phyloP scores from a whole-genome alignment of 2,329 filamentous ascomycete genomes.

The Aspergillus spinulosporus region DNA sequence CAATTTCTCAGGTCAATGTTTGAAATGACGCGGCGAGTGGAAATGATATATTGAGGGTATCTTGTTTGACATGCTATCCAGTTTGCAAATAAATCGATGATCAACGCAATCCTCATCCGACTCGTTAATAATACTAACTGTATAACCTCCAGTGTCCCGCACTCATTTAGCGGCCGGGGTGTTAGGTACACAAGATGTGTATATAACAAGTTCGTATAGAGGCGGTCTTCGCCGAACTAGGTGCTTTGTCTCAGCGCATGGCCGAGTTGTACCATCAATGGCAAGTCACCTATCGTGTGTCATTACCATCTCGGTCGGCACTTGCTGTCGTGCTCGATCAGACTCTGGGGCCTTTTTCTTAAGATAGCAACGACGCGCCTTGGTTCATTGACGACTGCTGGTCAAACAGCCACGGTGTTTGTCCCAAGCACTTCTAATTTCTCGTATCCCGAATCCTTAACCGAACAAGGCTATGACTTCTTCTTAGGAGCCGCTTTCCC shows the following conservation, averaged over 20 bases:
- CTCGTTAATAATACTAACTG: not conserved
- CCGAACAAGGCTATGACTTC: slow-evolving; percentile 28
- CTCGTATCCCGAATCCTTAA: not conserved
- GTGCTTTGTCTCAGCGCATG: not conserved
- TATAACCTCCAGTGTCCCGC: not conserved
- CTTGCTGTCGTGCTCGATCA: too few species aligned
- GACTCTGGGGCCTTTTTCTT: too few species aligned
- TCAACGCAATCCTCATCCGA: not conserved
- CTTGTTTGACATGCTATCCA: slow-evolving; percentile 12
- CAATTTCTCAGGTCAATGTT: slow-evolving; percentile 36
- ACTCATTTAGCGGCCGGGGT: not conserved
- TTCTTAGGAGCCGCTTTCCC: slow-evolving; percentile 56
- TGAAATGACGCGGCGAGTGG: slow-evolving; percentile 16
- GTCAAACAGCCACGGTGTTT: too few species aligned
- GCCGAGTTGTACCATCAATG: not conserved
- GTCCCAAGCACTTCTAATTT: not conserved
- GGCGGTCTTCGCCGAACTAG: not conserved
- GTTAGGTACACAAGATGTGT: not conserved
- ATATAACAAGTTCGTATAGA: not conserved
- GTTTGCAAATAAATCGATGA: slow-evolving; percentile 9
- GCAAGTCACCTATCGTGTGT: too few species aligned
- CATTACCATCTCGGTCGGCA: too few species aligned
- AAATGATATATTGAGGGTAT: not conserved
- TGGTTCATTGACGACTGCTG: too few species aligned
- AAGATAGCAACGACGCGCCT: not conserved